Base-by-base conservation (phyloP, 306 rosid genomes). In the Quercus alba region DNA sequence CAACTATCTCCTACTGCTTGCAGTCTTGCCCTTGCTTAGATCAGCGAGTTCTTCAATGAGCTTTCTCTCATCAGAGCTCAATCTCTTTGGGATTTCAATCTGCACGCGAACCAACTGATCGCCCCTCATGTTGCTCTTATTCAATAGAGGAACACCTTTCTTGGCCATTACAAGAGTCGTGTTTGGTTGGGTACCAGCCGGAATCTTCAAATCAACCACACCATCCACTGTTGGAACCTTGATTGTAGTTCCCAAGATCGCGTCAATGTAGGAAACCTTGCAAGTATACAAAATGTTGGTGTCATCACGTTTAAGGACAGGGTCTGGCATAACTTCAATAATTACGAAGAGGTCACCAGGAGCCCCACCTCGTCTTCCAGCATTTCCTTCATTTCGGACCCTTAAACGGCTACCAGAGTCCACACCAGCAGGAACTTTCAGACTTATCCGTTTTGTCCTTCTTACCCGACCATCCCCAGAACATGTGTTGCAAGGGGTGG, bases 141-240 rank as follows among this genome's bases (percentile, higher is more conserved):
- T 95, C 74, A 95, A 90, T 59, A 87, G 56, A 3, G 99, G 99
- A 61, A 95, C 99, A 58, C 99, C 99, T 84, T 95, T 93, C 93
- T 90, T 91, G 18, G 97, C 91, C 98, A 95, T 95, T 71, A 95
- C 99, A 2, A 95, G 97, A 15, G 99, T 95, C 0, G 99, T 87
- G 80, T 93, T 89, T 3, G 99, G 99, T 75, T 95, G 99, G 19
- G 99, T 95, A 35, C 99, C 93, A 0, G 91, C 80, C 10, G 93
- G 93, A 63, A 89, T 87, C 86, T 87, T 89, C 86, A 89, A 75
- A 81, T 89, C 93, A 61, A 87, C 93, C 96, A 64, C 90, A 55
- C 98, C 99, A 19, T 95, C 98, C 26, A 95, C 98, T 2, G 99
- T 93, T 23, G 97, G 99, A 81, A 95, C 98, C 88, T 93, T 91